These are phyloP conservation scores for Ambrosiella beaveri DNA, from an alignment of 2,329 filamentous ascomycete species.

Conservation along the genomic window DNA sequence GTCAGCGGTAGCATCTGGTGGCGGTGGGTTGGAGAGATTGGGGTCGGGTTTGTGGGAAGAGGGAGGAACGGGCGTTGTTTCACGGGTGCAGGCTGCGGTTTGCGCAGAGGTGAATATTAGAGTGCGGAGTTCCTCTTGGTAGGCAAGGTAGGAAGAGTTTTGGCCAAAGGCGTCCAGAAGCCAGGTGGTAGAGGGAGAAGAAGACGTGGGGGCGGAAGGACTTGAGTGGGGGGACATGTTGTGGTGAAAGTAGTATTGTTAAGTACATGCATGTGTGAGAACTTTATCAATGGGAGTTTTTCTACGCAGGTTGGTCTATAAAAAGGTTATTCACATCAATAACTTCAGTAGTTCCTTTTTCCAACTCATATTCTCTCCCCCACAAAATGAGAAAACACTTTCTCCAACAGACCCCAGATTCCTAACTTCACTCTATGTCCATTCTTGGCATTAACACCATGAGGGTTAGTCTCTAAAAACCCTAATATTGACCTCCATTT, in stretches of 20 bases:
- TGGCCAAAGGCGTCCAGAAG: constrained; percentile 21
- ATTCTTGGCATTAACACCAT: background rate
- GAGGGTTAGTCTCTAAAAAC: too few relatives aligned
- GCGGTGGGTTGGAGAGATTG: constrained; percentile 18
- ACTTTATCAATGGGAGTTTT: background rate
- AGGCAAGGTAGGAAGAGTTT: constrained; percentile 27
- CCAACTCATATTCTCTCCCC: background rate
- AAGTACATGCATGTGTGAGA: background rate
- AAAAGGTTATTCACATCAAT: background rate
- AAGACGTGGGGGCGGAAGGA: background rate
- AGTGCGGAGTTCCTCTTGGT: constrained; percentile 28
- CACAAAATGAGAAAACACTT: background rate
- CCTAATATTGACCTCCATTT: background rate
- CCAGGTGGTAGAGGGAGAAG: constrained; percentile 15
- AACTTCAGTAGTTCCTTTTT: background rate
- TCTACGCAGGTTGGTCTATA: background rate
- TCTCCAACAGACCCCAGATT: background rate
- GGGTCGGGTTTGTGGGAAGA: too few relatives aligned
- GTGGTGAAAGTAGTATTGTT: too few relatives aligned
- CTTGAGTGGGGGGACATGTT: background rate
- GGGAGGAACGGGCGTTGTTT: constrained; percentile 19
- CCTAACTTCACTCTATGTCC: background rate
- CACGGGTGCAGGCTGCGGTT: constrained; percentile 25
- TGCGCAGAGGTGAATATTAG: constrained; percentile 30
- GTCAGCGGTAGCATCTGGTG: constrained; percentile 17